phyloP scores from a whole-genome alignment of 2,329 filamentous ascomycete species.

The Arthroderma sp. region DNA sequence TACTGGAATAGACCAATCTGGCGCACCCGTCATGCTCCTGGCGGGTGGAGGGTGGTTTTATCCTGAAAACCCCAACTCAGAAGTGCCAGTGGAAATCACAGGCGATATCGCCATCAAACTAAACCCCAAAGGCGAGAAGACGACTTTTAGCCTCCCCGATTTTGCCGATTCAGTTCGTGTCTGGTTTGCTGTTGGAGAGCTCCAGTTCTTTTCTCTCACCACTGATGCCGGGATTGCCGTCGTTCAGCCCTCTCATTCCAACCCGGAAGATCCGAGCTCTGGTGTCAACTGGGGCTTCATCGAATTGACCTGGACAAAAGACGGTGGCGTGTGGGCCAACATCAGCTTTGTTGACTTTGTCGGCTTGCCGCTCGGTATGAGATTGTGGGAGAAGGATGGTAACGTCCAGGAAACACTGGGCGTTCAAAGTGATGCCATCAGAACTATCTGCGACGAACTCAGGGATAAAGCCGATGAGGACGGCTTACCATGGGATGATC shows the following conservation, averaged over 20 bases:
- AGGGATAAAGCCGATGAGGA: constrained; percentile 34
- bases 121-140: constrained; percentile 24
- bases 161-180: constrained; percentile 32
- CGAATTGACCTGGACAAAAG: constrained; percentile 34
- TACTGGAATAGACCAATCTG: constrained; percentile 30
- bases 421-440: no score
- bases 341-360: constrained; percentile 42
- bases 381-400: constrained; percentile 16
- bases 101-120: constrained; percentile 33
- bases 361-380: constrained; percentile 40
- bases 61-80: constrained; percentile 26
- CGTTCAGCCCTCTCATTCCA: constrained; percentile 38
- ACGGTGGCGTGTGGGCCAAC: constrained; percentile 33
- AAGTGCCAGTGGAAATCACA: constrained; percentile 25
- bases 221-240: constrained; percentile 22
- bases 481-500: constrained; percentile 39
- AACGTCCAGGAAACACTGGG: no score
- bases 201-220: constrained; percentile 32
- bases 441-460: constrained; percentile 26
- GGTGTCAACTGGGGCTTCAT: constrained; percentile 39
- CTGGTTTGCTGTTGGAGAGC: constrained; percentile 33
- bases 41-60: constrained; percentile 32
- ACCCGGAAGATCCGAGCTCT: constrained; percentile 32
- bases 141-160: constrained; percentile 29
- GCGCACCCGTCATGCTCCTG: constrained; percentile 32